Base-by-base conservation (phyloP, 371 early-diverging fungal genomes). In the Nematocida displodere region DNA sequence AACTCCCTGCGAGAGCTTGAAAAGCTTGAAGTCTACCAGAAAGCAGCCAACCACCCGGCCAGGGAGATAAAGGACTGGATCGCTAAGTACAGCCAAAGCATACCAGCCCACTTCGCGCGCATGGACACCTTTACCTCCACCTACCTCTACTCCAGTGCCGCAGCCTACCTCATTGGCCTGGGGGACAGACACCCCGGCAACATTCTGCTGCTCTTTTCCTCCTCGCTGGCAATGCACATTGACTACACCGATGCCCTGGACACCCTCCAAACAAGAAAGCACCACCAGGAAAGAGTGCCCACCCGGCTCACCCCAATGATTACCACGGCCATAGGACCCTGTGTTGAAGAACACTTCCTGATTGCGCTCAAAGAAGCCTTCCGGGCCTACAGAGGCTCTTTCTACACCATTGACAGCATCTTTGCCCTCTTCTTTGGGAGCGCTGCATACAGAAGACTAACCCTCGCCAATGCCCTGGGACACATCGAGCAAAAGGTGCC, bases 171-270 rank as follows among this genome's bases (percentile, higher is more conserved):
- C 36, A 4, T 64, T 15, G 64, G 64, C 2, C 33, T 64, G 17
- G 64, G 64, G 31, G 64, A 64, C 31, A 46, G 64, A 33, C 64
- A 64, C 29, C 64, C 64, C 3, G 49, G 49, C 22, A 64, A 64
- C 50, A 64, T 64, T 31, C 50, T 64, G 8, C 47, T 64, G 24
- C 49, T 17, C 49, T 24, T 22, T 31, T 17, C 34, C 3, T 22
- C 20, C 22, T 37, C 48, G 4, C 8, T 29, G 50, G 64, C 64
- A 4, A 13, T 64, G 11, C 64, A 64, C 49, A 64, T 64, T 26
- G 64, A 64, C 31, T 64, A 64, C 34, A 34, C 44, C 3, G 64
- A 64, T 40, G 47, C 64, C 17, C 29, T 64, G 11, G 64, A 64
- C 50, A 49, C 50, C 4, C 64, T 64, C 7, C 33, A 49, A 7